Base-by-base conservation (phyloP, 495 filamentous ascomycete species). In the Evernia prunastri region DNA sequence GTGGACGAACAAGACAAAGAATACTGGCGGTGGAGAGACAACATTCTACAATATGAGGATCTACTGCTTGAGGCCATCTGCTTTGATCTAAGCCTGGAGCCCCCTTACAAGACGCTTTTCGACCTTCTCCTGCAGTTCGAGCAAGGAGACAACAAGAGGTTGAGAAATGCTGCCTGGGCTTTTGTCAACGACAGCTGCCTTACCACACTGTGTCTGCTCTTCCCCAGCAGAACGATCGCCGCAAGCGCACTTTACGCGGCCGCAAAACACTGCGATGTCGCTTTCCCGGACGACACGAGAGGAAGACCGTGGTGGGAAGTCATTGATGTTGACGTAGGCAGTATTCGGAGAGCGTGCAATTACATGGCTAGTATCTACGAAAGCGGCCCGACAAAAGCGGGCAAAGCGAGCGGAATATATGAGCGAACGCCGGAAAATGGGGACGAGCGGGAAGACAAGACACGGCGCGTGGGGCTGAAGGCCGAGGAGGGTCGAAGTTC, bases 1-100 rank as follows among this genome's bases (percentile, higher is more conserved):
- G 88, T 98, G 31, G 93, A 97, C 70, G 94, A 96, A 73, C 91
- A 97, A 72, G 90, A 87, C 49, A 97, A 96, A 67, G 94, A 97
- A 66, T 98, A 89, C 72, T 98, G 94, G 94, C 81, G 85, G 71
- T 98, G 94, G 94, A 85, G 89, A 56, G 94, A 99, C 70, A 91
- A 87, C 60, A 93, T 99, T 54, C 79, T 97, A 4, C 84, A 86
- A 66, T 87, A 91, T 69, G 94, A 99, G 77, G 96, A 97, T 69
- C 75, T 91, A 51, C 84, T 97, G 75, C 81, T 99, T 10, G 94
- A 99, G 76, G 83, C 82, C 49, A 80, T 97, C 40, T 97, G 94
- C 71, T 99, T 99, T 72, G 95, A 99, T 74, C 76, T 99, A 39
- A 87, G 89, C 73, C 78, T 96, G 39, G 89, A 96, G 66, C 85